Conservation (phyloP, 2,329 filamentous ascomycete species). For the Colletotrichum destructivum region DNA sequence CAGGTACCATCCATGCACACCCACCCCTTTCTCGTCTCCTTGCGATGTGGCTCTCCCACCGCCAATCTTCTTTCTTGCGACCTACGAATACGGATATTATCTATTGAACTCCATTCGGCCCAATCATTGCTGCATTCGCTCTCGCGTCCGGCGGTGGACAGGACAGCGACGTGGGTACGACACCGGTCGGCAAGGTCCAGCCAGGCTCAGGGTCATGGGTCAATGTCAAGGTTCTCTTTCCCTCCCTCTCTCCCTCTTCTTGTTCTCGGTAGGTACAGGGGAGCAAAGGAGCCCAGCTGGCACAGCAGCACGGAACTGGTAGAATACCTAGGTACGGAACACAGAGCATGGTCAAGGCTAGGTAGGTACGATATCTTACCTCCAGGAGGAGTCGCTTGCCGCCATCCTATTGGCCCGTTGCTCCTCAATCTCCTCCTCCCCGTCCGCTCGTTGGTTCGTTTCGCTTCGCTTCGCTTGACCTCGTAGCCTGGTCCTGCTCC, state of each 20-base stretch:
- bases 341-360: constrained; percentile 16
- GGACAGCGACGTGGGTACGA: constrained; percentile 13
- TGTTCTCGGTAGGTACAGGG: neutral
- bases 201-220: constrained; percentile 21
- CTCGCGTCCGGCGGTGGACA: constrained; percentile 2
- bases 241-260: neutral
- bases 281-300: constrained; percentile 1
- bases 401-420: constrained; percentile 20
- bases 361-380: too few species aligned
- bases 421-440: constrained; percentile 33
- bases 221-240: constrained; percentile 16
- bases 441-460: constrained; percentile 34
- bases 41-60: neutral
- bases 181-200: constrained; percentile 23
- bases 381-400: constrained; percentile 12
- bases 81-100: neutral
- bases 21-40: constrained; percentile 4
- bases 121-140: constrained; percentile 26
- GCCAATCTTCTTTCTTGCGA: constrained; percentile 26
- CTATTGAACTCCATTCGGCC: constrained; percentile 33
- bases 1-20: neutral
- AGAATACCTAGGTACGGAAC: neutral
- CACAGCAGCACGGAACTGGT: too few species aligned
- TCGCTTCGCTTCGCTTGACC: constrained; percentile 41
- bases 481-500: constrained; percentile 14